Conservation (phyloP, 2,329 filamentous ascomycete species). For the Colletotrichum brevisporum region DNA sequence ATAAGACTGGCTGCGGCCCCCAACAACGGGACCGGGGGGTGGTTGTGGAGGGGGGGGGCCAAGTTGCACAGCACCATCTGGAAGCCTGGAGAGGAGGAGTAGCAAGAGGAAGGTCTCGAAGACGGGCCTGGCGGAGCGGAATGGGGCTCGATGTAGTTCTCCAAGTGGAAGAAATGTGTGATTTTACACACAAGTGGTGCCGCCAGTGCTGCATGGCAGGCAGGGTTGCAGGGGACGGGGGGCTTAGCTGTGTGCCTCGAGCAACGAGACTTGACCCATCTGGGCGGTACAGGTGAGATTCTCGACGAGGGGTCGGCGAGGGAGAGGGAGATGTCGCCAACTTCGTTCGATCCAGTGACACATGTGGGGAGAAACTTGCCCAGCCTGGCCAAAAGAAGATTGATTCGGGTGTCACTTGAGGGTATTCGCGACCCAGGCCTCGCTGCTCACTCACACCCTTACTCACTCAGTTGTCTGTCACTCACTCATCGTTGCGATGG, state of each 20-base stretch:
- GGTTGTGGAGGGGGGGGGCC: background rate
- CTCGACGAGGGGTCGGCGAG: constrained; percentile 5
- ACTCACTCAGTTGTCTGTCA: no score
- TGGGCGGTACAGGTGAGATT: constrained; percentile 10
- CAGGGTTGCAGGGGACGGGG: constrained; percentile 26
- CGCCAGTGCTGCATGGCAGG: constrained; percentile 2
- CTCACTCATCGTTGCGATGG: no score
- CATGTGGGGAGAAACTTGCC: background rate
- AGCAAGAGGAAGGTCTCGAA: constrained; percentile 24
- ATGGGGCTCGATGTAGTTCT: constrained; percentile 11
- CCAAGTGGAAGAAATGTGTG: constrained; percentile 21
- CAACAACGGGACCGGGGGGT: background rate
- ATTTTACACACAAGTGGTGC: constrained; percentile 5
- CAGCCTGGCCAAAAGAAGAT: background rate
- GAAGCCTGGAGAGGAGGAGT: constrained; percentile 24
- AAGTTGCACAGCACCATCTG: constrained; percentile 26
- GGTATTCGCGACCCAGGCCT: constrained; percentile 1
- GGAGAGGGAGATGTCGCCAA: background rate
- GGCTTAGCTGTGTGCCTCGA: constrained; percentile 35
- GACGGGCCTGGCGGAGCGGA: constrained; percentile 32
- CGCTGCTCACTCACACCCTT: background rate
- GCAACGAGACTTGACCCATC: constrained; percentile 9
- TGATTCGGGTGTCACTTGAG: constrained; percentile 2
- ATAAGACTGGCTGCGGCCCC: constrained; percentile 15
- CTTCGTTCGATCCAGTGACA: background rate